These are phyloP conservation scores for Kluyveromyces aestuarii DNA, from an alignment of 805 yeast species.

Conservation along the genomic window DNA sequence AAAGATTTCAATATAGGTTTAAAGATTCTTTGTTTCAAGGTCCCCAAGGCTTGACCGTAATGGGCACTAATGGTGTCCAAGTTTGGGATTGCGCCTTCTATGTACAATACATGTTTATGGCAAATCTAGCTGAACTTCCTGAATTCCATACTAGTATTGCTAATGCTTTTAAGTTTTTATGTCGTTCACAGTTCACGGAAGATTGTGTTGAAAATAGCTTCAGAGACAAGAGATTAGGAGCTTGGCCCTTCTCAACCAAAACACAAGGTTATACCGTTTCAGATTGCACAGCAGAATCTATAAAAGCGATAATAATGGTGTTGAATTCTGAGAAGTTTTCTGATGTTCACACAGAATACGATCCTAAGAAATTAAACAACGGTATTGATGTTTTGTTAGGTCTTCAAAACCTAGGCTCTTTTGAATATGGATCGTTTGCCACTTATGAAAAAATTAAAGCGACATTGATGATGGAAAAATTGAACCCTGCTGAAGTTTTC, in stretches of 20 bases:
- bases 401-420: constrained; percentile 70
- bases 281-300: constrained; percentile 94
- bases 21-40: constrained; percentile 77
- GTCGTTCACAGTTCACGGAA: constrained; percentile 76
- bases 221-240: constrained; percentile 79
- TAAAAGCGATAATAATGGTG: constrained; percentile 91
- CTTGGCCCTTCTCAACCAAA: constrained; percentile 94
- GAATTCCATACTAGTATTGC: constrained; percentile 56
- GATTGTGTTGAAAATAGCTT: constrained; percentile 70
- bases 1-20: constrained; percentile 47
- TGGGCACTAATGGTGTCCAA: constrained; percentile 97
- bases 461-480: constrained; percentile 58
- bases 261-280: constrained; percentile 94
- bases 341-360: constrained; percentile 43
- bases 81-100: constrained; percentile 95
- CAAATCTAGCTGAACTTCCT: constrained; percentile 66
- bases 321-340: constrained; percentile 48
- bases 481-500: constrained; percentile 97
- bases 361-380: constrained; percentile 43
- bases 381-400: constrained; percentile 70
- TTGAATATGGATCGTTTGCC: constrained; percentile 86
- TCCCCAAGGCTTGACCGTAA: constrained; percentile 81
- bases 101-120: constrained; percentile 68
- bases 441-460: constrained; percentile 85
- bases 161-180: constrained; percentile 61